Evolutionary conservation across 768 basidiomycete genomes (phyloP).

Genomic region (Jaapia argillacea): DNA sequence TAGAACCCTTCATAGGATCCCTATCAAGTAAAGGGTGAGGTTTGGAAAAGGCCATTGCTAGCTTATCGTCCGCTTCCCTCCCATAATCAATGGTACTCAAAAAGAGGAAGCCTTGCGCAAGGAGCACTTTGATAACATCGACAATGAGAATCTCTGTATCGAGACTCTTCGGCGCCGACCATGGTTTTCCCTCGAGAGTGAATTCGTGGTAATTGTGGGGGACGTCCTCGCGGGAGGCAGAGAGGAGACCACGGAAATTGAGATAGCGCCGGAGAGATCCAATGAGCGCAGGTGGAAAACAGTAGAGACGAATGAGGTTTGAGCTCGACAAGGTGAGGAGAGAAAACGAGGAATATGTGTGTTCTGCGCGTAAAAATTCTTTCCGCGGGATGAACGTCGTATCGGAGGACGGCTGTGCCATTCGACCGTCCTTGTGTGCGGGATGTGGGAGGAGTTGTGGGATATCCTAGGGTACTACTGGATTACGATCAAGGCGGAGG

Average conservation of each 20-base stretch:
- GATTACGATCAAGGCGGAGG: no score
- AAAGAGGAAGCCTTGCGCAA: slow-evolving; percentile 52
- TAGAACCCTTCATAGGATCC: not conserved
- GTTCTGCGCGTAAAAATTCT: slow-evolving; percentile 60
- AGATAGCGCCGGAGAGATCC: slow-evolving; percentile 45
- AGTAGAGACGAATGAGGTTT: slow-evolving; percentile 58
- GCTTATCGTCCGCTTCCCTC: slow-evolving; percentile 61
- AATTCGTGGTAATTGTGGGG: slow-evolving; percentile 57
- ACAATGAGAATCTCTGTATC: slow-evolving; percentile 60
- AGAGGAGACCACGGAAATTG: slow-evolving; percentile 32
- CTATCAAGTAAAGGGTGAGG: slow-evolving; percentile 17
- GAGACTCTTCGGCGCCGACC: slow-evolving; percentile 59
- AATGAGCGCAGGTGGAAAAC: slow-evolving; percentile 48
- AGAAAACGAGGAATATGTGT: slow-evolving; percentile 48
- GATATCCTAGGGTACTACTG: slow-evolving; percentile 1
- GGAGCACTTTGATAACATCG: slow-evolving; percentile 52
- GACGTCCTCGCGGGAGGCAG: slow-evolving; percentile 42
- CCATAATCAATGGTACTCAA: slow-evolving; percentile 71
- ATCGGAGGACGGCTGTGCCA: slow-evolving; percentile 24
- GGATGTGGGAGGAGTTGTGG: slow-evolving; percentile 10
- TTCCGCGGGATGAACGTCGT: slow-evolving; percentile 55
- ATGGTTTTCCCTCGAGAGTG: slow-evolving; percentile 58
- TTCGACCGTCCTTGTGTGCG: slow-evolving; percentile 6
- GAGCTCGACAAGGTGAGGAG: slow-evolving; percentile 60
- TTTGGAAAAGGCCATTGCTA: slow-evolving; percentile 63